phyloP scores from a whole-genome alignment of 192 early-diverging fungal species.

The Rhizophagus clarus region DNA sequence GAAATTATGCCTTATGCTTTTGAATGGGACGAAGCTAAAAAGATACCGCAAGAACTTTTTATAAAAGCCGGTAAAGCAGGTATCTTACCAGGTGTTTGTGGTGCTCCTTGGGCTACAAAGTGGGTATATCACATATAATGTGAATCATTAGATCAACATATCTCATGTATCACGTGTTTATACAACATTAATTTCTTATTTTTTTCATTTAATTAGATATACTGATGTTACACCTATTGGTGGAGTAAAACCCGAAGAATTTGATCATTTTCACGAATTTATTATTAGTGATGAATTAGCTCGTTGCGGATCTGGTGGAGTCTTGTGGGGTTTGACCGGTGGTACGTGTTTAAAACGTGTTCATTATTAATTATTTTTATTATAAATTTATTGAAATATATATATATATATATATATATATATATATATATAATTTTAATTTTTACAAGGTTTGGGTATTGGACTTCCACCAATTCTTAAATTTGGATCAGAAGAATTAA shows the following conservation, averaged over 20 bases:
- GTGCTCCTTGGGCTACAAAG: constrained; percentile 34
- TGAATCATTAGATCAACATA: not conserved
- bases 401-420: too few relatives aligned
- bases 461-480: constrained; percentile 76
- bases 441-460: constrained; percentile 58
- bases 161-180: not conserved
- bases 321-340: constrained; percentile 76
- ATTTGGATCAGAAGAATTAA: constrained; percentile 69
- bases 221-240: constrained; percentile 40
- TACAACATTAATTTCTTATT: not conserved
- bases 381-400: too few relatives aligned
- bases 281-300: constrained; percentile 80
- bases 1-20: constrained; percentile 75
- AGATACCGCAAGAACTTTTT: constrained; percentile 71
- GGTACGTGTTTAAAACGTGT: constrained; percentile 40
- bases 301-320: constrained; percentile 80
- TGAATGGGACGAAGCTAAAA: constrained; percentile 85
- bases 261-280: constrained; percentile 70
- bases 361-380: constrained; percentile 1
- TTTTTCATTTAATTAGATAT: not conserved
- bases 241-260: constrained; percentile 56
- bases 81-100: constrained; percentile 66
- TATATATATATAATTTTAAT: too few relatives aligned
- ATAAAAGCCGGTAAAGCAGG: constrained; percentile 75
- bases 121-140: not conserved